These are phyloP conservation scores for Fusarium staphyleae DNA, from an alignment of 2,329 filamentous ascomycete genomes.

Conservation along the genomic window DNA sequence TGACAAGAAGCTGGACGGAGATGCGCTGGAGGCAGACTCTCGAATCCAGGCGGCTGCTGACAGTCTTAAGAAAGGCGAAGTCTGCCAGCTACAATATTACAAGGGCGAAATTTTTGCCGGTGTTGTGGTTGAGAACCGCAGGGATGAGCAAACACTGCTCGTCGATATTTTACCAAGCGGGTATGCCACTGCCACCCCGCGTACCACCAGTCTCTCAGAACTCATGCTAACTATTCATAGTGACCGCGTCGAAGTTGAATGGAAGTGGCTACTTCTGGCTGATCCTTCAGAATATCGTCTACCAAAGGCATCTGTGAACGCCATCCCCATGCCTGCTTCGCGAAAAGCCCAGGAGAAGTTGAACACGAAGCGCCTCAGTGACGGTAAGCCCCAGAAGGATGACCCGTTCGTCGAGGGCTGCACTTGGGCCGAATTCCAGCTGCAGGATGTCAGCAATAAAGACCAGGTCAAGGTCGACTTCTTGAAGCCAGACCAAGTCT, in stretches of 20 bases:
- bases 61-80: constrained; percentile 72
- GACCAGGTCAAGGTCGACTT: constrained; percentile 75
- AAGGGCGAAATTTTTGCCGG: constrained; percentile 91
- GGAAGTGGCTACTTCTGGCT: constrained; percentile 81
- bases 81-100: constrained; percentile 86
- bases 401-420: constrained; percentile 72
- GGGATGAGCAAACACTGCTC: constrained; percentile 76
- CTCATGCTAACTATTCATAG: constrained; percentile 57
- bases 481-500: constrained; percentile 75
- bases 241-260: constrained; percentile 79
- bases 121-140: constrained; percentile 82
- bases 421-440: constrained; percentile 83
- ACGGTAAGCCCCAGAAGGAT: constrained; percentile 69
- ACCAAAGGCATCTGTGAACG: constrained; percentile 76
- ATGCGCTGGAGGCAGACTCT: constrained; percentile 73
- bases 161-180: constrained; percentile 85
- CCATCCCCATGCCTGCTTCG: constrained; percentile 72
- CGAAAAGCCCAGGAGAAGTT: constrained; percentile 70
- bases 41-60: constrained; percentile 73
- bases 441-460: constrained; percentile 63
- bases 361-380: constrained; percentile 68
- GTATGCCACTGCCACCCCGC: constrained; percentile 57
- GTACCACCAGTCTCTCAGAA: not conserved
- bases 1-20: constrained; percentile 74
- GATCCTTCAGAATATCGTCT: constrained; percentile 74